These are phyloP conservation scores for Elsinoe perseae DNA, from an alignment of 2,329 filamentous ascomycete genomes.

Conservation along the genomic window DNA sequence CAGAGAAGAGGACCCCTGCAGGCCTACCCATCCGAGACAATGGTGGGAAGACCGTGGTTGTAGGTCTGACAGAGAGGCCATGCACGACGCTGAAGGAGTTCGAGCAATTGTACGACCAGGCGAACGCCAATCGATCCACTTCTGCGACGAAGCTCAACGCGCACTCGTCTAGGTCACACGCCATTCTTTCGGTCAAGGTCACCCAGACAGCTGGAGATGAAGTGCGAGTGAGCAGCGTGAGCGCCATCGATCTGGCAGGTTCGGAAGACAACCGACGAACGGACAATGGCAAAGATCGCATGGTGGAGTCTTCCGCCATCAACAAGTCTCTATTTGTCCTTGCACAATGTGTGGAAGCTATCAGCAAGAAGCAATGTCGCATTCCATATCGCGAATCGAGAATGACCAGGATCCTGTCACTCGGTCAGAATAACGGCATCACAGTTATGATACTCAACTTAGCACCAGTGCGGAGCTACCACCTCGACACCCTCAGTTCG, in stretches of 20 bases:
- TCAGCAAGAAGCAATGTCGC: conserved; percentile 63
- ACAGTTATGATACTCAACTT: conserved; percentile 96
- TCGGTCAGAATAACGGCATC: conserved; percentile 91
- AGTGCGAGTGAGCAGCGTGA: conserved; percentile 71
- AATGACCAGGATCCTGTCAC: conserved; percentile 87
- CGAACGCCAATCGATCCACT: conserved; percentile 83
- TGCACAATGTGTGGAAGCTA: conserved; percentile 91
- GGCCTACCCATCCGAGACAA: conserved; percentile 80
- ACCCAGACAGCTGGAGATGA: conserved; percentile 64
- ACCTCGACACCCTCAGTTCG: conserved; percentile 87
- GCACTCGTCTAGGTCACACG: conserved; percentile 82
- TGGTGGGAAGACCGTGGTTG: conserved; percentile 77
- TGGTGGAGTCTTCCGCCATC: conserved; percentile 94
- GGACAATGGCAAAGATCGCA: conserved; percentile 82
- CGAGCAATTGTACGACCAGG: conserved; percentile 80
- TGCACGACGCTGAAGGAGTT: conserved; percentile 86
- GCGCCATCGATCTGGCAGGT: conserved; percentile 88
- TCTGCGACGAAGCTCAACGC: conserved; percentile 88
- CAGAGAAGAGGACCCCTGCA: conserved; percentile 73
- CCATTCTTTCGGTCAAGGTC: conserved; percentile 83
- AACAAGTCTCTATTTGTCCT: conserved; percentile 96
- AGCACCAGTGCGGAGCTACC: conserved; percentile 82
- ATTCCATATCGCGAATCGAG: conserved; percentile 94
- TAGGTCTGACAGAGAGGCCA: conserved; percentile 72
- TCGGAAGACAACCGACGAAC: conserved; percentile 93